Evolutionary conservation across 306 rosid species (phyloP).

Genomic region (Acacia crassicarpa): DNA sequence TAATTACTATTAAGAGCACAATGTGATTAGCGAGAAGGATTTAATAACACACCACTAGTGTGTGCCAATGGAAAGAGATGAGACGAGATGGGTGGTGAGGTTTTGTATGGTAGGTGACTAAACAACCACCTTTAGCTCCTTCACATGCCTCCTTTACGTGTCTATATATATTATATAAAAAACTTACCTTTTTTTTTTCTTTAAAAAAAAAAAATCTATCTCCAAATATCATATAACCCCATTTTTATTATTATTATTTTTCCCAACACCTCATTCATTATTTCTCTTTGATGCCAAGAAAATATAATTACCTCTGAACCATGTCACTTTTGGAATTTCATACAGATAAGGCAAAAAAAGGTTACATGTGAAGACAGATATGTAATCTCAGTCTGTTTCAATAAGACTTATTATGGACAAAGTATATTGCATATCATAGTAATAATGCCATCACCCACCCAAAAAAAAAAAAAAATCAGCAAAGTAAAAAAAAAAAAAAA

Average conservation of each 20-base stretch:
- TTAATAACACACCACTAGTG: slow-evolving; percentile 52
- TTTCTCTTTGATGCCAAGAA: slow-evolving; percentile 55
- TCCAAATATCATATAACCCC: slow-evolving; percentile 21
- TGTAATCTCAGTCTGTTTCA: neutral
- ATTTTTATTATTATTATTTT: slow-evolving; percentile 37
- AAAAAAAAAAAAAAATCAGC: neutral
- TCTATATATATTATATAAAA: slow-evolving; percentile 19
- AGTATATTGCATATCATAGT: neutral
- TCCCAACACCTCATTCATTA: slow-evolving; percentile 64
- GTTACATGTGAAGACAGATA: slow-evolving; percentile 6
- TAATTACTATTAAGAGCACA: slow-evolving; percentile 30
- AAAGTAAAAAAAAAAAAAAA: neutral
- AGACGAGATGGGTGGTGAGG: slow-evolving; percentile 73
- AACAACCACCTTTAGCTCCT: slow-evolving; percentile 84
- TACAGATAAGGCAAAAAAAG: neutral
- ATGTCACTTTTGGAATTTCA: slow-evolving; percentile 44
- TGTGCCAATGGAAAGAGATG: slow-evolving; percentile 32
- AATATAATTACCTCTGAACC: slow-evolving; percentile 48
- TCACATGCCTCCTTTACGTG: slow-evolving; percentile 55
- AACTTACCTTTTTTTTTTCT: slow-evolving; percentile 33
- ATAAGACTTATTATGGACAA: slow-evolving; percentile 31
- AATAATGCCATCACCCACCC: slow-evolving; percentile 9
- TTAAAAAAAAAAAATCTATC: neutral
- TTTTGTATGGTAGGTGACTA: slow-evolving; percentile 91
- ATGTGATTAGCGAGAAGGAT: slow-evolving; percentile 45